Base-by-base conservation (phyloP, 768 basidiomycete species). In the Cystobasidiopsis lactophilus region DNA sequence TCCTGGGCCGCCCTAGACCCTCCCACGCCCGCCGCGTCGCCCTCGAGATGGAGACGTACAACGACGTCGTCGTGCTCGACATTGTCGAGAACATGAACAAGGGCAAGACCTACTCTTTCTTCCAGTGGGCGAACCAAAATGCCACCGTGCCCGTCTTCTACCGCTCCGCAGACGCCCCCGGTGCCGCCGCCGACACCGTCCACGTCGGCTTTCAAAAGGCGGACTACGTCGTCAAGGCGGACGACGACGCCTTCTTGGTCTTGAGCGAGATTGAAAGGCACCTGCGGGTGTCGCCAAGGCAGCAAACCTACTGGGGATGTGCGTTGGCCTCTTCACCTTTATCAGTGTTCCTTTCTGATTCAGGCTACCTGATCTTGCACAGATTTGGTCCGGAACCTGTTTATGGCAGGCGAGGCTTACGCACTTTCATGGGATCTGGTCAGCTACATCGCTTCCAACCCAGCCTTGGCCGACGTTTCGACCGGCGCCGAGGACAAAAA, bases 321-420 rank as follows among this genome's bases (percentile, higher is more conserved):
- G 51, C 52, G 64, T 62, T n/a, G n/a, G n/a, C n/a, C n/a, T n/a
- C n/a, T n/a, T n/a, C 7, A 26, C 3, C 5, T 40, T 31, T 30
- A 9, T 31, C 33, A 30, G 14, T 38, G 4, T 27, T 39, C 23
- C 45, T 10, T 35, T 2, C 33, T 23, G 9, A 16, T 13, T 29
- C 26, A 45, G 52, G 43, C 3, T 27, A 5, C 18, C 21, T 24
- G 18, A 0, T n/a, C 19, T 14, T 16, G 0, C 11, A 2, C 53
- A 66, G 64, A 66, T 52, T 77, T 91, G 33, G 80, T 93, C 39
- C 86, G 85, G 57, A 82, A 88, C 61, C 70, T 77, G 23, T 95
- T 93, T 68, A 93, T 96, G 89, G 89, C 77, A 2, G 89, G 89
- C 18, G 88, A 96, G 66, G 67, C 86, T 54, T 96, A 95, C 66